Percentiles rank a stretch among this genome's conserved stretches.
These are phyloP conservation scores for Pulveroboletus ravenelii DNA, from an alignment of 768 basidiomycete genomes.

Conservation along the genomic window DNA sequence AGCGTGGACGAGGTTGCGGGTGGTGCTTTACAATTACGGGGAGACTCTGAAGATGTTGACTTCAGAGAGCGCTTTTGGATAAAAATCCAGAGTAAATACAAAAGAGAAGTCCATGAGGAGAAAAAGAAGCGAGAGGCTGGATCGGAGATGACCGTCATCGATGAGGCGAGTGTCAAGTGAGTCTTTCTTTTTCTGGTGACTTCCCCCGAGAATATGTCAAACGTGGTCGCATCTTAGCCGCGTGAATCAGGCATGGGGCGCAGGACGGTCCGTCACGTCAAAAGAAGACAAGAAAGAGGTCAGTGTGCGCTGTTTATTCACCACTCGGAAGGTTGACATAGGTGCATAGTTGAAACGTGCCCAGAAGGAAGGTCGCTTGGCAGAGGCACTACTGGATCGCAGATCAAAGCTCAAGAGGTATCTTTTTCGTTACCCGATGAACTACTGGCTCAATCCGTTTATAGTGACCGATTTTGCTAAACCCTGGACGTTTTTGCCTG, in stretches of 20 bases:
- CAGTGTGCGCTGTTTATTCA: slow-evolving; percentile 14
- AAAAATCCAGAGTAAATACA: slow-evolving; percentile 86
- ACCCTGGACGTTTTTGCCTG: slow-evolving; percentile 4
- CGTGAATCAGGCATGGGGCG: slow-evolving; percentile 81
- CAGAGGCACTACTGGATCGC: slow-evolving; percentile 75
- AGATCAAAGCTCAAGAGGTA: slow-evolving; percentile 82
- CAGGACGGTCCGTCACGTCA: slow-evolving; percentile 68
- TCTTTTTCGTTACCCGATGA: slow-evolving; percentile 6
- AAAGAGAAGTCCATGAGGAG: slow-evolving; percentile 76
- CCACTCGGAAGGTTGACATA: slow-evolving; percentile 1
- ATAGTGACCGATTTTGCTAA: slow-evolving; percentile 46
- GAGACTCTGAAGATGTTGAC: slow-evolving; percentile 81
- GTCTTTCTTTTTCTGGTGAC: slow-evolving; percentile 28
- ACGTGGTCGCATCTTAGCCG: slow-evolving; percentile 40
- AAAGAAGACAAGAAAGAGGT: slow-evolving; percentile 71
- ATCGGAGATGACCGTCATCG: slow-evolving; percentile 47
- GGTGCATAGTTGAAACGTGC: slow-evolving; percentile 67
- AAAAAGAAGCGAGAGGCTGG: slow-evolving; percentile 64
- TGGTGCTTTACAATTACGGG: slow-evolving; percentile 69
- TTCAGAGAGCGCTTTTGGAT: slow-evolving; percentile 86
- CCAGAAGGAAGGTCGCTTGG: slow-evolving; percentile 71
- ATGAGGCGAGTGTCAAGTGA: slow-evolving; percentile 74
- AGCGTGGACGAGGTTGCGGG: slow-evolving; percentile 84
- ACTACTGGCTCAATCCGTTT: slow-evolving; percentile 5
- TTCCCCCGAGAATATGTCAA: background rate